A percentile compares a stretch with the other conserved stretches of the same genome.
These are phyloP conservation scores for Nepenthes gracilis DNA, from an alignment of 148 eudicot species.

Conservation along the genomic window DNA sequence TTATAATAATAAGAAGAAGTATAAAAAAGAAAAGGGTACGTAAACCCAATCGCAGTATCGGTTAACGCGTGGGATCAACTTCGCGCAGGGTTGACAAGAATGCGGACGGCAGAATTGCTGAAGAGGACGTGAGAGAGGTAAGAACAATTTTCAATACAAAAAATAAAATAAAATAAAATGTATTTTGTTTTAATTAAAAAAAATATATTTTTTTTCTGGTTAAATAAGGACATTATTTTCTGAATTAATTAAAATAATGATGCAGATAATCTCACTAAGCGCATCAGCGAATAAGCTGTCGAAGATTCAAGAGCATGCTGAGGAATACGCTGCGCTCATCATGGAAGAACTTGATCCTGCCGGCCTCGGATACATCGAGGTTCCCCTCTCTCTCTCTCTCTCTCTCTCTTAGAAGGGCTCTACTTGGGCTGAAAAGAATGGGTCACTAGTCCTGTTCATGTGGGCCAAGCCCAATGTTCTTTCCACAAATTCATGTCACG, in stretches of 20 bases:
- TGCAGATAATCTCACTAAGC: slow-evolving; percentile 28
- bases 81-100: slow-evolving; percentile 38
- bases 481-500: too few relatives aligned
- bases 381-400: background rate
- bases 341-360: slow-evolving; percentile 50
- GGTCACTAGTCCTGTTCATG: too few relatives aligned
- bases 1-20: too few relatives aligned
- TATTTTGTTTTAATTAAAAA: background rate
- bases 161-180: background rate
- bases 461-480: too few relatives aligned
- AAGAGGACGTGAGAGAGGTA: slow-evolving; percentile 48
- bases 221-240: background rate
- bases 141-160: background rate
- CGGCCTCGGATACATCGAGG: slow-evolving; percentile 38
- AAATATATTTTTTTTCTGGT: background rate
- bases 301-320: slow-evolving; percentile 30
- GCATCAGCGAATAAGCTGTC: slow-evolving; percentile 38
- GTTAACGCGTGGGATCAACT: background rate
- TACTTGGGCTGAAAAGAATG: too few relatives aligned
- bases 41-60: too few relatives aligned
- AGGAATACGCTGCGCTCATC: slow-evolving; percentile 43
- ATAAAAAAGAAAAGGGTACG: too few relatives aligned
- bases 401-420: too few relatives aligned
- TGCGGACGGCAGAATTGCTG: slow-evolving; percentile 41
- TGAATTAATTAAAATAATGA: background rate